A percentile compares a stretch with the other conserved stretches of the same genome.
These are phyloP conservation scores for Castanea sativa DNA, from an alignment of 306 rosid species.

Conservation along the genomic window DNA sequence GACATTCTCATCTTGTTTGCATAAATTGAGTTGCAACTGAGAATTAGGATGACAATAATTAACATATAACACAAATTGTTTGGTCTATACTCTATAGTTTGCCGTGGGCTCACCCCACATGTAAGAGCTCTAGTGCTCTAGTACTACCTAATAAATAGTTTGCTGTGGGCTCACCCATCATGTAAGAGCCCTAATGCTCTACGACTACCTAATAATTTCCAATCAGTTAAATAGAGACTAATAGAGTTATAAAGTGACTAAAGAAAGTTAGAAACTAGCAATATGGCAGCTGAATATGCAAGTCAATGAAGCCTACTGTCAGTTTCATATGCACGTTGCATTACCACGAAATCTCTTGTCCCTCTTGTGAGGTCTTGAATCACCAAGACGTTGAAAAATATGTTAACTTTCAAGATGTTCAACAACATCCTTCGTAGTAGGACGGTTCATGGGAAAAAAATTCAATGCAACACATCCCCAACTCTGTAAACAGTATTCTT, in stretches of 20 bases:
- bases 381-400: constrained; percentile 17
- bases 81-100: too few relatives aligned
- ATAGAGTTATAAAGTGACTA: not conserved
- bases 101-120: too few relatives aligned
- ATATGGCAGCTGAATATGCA: not conserved
- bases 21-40: too few relatives aligned
- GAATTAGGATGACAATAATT: too few relatives aligned
- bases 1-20: too few relatives aligned
- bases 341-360: constrained; percentile 5
- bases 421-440: constrained; percentile 22
- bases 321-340: not conserved
- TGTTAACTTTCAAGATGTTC: constrained; percentile 14
- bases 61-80: too few relatives aligned
- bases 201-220: too few relatives aligned
- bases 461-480: constrained; percentile 50
- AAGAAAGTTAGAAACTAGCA: not conserved
- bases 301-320: not conserved
- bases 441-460: constrained; percentile 37
- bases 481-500: constrained; percentile 57
- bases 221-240: too few relatives aligned
- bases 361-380: constrained; percentile 34
- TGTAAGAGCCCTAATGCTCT: too few relatives aligned
- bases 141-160: too few relatives aligned
- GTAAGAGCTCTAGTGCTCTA: too few relatives aligned
- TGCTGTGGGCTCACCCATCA: too few relatives aligned